Base-by-base conservation (phyloP, 495 filamentous ascomycete genomes). In the Penicillium roqueforti region DNA sequence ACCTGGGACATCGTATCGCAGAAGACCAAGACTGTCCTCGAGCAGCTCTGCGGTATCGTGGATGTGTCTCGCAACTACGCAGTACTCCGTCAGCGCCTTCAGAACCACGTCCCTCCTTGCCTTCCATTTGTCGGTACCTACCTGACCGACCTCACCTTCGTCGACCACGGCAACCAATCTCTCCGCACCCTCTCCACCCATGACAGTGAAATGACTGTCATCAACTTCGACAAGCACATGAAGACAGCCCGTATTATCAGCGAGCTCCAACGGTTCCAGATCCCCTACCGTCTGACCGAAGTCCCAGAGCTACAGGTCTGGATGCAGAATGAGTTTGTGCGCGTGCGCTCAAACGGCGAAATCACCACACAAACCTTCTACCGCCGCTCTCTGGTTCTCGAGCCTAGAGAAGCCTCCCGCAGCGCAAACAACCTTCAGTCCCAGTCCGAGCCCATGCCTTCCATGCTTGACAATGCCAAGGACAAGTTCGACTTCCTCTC, bases 181-280 rank as follows among this genome's bases (percentile, higher is more conserved):
- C 60, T 75, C 39, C 64, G 76, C 56, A 60, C 70, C 65, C 60
- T 83, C 53, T 62, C 76, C 51, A 68, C 71, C 9, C 73, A 80
- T 18, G 76, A 77, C n/a, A 77, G 80, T 6, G 81, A 85, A 29
- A 78, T 87, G 68, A 79, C 81, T 0, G 89, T 97, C 16, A 92
- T 99, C 79, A 99, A 99, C 72, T 99, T 96, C 57, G 93, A 97
- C 78, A 99, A 97, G 72, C 88, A 97, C 65, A 87, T 86, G 66
- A 89, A 90, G 66, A 97, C 92, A 3, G 92, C 95, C 7, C 88
- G 88, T 62, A 92, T 96, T 66, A 95, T 99, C 65, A 89, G 90
- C 52, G 92, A 97, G 59, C 80, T 97, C 10, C 93, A 97, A 68
- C 85, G 93, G 23, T 99, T 99, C 79, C 95, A 99, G 66, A 88